Conservation (phyloP, 2,329 filamentous ascomycete species). For the Pestalotiopsis sp. region DNA sequence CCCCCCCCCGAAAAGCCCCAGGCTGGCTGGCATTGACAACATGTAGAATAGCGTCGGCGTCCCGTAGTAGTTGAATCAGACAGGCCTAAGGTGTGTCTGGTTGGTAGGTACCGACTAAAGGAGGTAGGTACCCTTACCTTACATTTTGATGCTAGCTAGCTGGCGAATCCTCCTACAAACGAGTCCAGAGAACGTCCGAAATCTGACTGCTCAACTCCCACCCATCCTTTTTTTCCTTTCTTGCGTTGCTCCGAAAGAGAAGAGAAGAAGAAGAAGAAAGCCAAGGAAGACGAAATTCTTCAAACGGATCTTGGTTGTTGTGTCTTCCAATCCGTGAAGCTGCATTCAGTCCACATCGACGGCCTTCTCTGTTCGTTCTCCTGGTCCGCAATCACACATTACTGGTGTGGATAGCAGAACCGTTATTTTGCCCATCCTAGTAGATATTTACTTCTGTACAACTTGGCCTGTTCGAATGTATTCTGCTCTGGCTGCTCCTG, state of each 20-base stretch:
- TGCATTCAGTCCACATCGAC: neutral
- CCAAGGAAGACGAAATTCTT: neutral
- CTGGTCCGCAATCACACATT: constrained; percentile 8
- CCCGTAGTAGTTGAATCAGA: neutral
- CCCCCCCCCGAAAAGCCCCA: neutral
- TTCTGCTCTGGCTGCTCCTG: constrained; percentile 14
- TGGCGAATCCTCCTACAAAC: constrained; percentile 2
- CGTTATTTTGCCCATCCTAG: constrained; percentile 9
- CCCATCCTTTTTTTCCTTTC: neutral
- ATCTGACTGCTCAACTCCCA: constrained; percentile 1
- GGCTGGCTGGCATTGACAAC: neutral
- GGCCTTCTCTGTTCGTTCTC: neutral
- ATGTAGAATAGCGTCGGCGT: neutral
- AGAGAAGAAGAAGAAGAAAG: neutral
- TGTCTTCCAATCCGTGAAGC: neutral
- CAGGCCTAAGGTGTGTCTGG: neutral
- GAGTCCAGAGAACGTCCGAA: neutral
- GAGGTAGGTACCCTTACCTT: neutral
- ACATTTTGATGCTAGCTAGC: constrained; percentile 7
- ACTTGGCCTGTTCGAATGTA: constrained; percentile 15
- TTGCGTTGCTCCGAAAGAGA: constrained; percentile 1
- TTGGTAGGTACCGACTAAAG: neutral
- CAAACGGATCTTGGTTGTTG: neutral
- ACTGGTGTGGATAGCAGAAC: constrained; percentile 11
- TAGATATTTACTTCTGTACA: constrained; percentile 14